A percentile compares a stretch with the other conserved stretches of the same genome.
These are phyloP conservation scores for Pycnococcus provasolii DNA, from an alignment of 139 green algal species.

Conservation along the genomic window DNA sequence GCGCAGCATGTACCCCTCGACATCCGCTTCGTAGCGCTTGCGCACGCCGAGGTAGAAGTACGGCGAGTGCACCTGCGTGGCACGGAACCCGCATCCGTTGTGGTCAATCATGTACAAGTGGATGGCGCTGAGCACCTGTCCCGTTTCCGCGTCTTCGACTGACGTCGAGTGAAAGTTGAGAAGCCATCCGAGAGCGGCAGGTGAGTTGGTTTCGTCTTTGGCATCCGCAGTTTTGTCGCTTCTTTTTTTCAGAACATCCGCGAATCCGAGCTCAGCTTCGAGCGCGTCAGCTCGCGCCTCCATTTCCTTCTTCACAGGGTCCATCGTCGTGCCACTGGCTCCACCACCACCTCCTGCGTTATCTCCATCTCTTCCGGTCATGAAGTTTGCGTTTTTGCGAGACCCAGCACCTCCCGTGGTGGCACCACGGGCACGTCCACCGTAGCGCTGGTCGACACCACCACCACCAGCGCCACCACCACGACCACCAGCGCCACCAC, in stretches of 20 bases:
- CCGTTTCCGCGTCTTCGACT: conserved; percentile 67
- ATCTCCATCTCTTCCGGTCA: no score
- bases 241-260: background rate
- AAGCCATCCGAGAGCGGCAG: conserved; percentile 71
- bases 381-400: no score
- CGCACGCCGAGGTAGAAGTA: conserved; percentile 87
- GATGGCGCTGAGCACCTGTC: conserved; percentile 53
- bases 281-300: background rate
- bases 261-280: conserved; percentile 12
- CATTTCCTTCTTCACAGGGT: no score
- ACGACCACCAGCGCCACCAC: no score
- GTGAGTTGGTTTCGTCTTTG: conserved; percentile 18
- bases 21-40: conserved; percentile 56
- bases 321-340: no score
- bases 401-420: no score
- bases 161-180: conserved; percentile 72
- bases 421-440: no score
- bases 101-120: conserved; percentile 89
- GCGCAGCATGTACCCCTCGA: conserved; percentile 69
- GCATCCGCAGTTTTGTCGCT: conserved; percentile 28
- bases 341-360: no score
- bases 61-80: conserved; percentile 59
- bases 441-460: no score
- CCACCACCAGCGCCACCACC: no score
- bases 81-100: conserved; percentile 89